Percentiles rank a stretch among this genome's conserved stretches.
Conservation (phyloP, 225 moss, liverwort and hornwort genomes). For the Neckera pumila region DNA sequence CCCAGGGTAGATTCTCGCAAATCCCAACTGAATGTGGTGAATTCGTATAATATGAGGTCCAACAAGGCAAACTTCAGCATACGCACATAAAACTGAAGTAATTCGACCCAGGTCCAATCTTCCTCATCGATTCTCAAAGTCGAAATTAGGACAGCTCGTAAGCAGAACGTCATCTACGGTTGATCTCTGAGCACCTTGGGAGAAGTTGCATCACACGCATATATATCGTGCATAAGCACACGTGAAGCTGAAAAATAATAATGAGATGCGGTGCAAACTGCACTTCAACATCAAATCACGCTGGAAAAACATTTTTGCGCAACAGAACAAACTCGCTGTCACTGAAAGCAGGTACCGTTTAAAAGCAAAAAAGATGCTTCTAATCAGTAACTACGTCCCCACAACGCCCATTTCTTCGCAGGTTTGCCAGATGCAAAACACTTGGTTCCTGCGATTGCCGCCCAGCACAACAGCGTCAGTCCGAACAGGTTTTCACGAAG, state of each 20-base stretch:
- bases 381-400: conserved; percentile 82
- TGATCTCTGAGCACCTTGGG: neutral
- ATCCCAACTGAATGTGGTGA: neutral
- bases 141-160: neutral
- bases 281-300: neutral
- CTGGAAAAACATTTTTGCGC: neutral
- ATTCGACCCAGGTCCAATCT: neutral
- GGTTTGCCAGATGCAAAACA: conserved; percentile 95
- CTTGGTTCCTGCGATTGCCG: conserved; percentile 40
- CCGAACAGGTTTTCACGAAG: neutral
- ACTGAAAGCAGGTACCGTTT: neutral
- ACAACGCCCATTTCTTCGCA: conserved; percentile 85
- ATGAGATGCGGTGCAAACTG: neutral
- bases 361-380: neutral
- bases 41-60: neutral
- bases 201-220: neutral
- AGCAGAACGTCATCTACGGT: neutral
- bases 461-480: neutral
- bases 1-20: neutral
- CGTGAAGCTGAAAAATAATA: neutral
- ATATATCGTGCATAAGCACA: neutral
- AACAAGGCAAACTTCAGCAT: no score
- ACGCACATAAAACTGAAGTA: neutral
- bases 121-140: neutral
- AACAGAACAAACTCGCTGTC: neutral